phyloP scores from a whole-genome alignment of 768 basidiomycete genomes.

The Dendrothele bispora region DNA sequence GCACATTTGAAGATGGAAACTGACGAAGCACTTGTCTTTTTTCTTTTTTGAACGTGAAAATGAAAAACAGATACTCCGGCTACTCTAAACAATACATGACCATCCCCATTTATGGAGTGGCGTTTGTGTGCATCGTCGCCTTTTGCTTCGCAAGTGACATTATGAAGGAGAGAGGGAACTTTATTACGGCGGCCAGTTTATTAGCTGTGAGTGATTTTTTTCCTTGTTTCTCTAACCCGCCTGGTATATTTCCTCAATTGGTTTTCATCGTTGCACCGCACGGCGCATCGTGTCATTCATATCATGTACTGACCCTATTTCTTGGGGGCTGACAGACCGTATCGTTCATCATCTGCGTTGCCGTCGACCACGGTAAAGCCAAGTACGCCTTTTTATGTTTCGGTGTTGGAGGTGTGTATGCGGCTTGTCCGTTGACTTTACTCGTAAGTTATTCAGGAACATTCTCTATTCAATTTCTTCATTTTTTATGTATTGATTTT shows the following conservation, averaged over 20 bases:
- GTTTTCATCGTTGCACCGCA: no score
- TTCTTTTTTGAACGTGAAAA: no score
- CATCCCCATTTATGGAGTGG: slow-evolving; percentile 14
- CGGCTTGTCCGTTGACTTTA: slow-evolving; percentile 5
- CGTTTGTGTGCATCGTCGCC: slow-evolving; percentile 9
- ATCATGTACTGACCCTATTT: no score
- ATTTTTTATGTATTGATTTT: background rate
- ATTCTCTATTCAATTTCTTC: background rate
- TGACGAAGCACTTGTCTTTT: no score
- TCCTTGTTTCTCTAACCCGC: no score
- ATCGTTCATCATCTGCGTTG: slow-evolving; percentile 25
- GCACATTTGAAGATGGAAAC: no score
- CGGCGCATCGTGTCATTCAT: no score
- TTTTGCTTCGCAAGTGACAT: slow-evolving; percentile 14
- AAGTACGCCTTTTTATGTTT: slow-evolving; percentile 34
- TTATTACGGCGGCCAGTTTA: slow-evolving; percentile 11
- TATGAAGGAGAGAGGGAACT: slow-evolving; percentile 15
- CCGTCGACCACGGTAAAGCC: slow-evolving; percentile 25
- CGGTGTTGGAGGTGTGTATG: slow-evolving; percentile 31
- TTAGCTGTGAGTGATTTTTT: slow-evolving; percentile 10
- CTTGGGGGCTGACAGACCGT: no score
- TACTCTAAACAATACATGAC: slow-evolving; percentile 9
- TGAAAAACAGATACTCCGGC: slow-evolving; percentile 8
- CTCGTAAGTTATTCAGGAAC: background rate
- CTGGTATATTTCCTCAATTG: no score